Evolutionary conservation across 495 filamentous ascomycete species (phyloP).

Genomic region (Coniosporium apollinis): DNA sequence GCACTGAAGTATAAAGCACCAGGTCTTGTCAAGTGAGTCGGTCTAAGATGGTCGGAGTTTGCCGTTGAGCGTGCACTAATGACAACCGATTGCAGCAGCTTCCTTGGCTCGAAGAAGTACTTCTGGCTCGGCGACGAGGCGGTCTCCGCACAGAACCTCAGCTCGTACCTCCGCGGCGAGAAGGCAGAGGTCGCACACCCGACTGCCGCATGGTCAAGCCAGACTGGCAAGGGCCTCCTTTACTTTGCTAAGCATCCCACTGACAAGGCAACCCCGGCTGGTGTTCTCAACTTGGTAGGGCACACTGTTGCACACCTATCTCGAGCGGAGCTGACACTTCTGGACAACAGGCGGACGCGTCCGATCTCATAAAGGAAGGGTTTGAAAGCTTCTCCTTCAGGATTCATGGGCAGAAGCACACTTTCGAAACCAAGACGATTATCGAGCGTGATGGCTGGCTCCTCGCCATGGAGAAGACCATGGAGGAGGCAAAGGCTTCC

Average conservation of each 20-base stretch:
- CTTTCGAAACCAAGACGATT: conserved; percentile 57
- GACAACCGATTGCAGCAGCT: conserved; percentile 29
- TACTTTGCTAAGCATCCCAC: conserved; percentile 78
- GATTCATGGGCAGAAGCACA: conserved; percentile 72
- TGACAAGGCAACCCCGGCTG: conserved; percentile 62
- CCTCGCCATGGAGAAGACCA: conserved; percentile 36
- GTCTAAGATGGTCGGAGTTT: background rate
- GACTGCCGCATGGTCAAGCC: conserved; percentile 68
- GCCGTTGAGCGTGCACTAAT: conserved; percentile 4
- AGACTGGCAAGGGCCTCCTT: conserved; percentile 90
- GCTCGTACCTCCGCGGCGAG: conserved; percentile 65
- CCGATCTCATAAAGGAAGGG: conserved; percentile 59
- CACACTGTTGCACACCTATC: background rate
- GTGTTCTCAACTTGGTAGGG: conserved; percentile 73
- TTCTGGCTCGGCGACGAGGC: conserved; percentile 89
- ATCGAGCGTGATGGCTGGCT: conserved; percentile 87
- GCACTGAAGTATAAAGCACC: conserved; percentile 72
- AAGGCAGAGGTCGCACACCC: conserved; percentile 69
- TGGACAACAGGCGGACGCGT: conserved; percentile 56
- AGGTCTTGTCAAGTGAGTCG: conserved; percentile 79
- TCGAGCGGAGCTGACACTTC: conserved; percentile 9
- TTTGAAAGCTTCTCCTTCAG: conserved; percentile 70
- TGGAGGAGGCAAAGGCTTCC: conserved; percentile 32
- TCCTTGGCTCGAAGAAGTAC: conserved; percentile 58
- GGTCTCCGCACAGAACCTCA: conserved; percentile 55